These are phyloP conservation scores for Amanita pallidorosea DNA, from an alignment of 768 basidiomycete species.

Conservation along the genomic window DNA sequence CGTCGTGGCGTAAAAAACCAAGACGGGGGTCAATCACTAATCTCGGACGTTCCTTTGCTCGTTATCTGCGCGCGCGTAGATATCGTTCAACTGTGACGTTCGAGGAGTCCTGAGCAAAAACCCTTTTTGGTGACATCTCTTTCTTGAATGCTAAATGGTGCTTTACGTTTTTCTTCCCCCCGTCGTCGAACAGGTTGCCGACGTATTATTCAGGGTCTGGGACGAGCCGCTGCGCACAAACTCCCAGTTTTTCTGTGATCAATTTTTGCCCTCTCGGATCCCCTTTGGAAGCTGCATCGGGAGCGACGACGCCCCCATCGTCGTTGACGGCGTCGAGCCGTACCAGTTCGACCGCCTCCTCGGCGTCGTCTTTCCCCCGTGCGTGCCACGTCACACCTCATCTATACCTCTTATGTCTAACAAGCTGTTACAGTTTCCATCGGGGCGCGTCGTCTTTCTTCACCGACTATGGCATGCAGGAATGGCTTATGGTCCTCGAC, in stretches of 20 bases:
- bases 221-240: neutral
- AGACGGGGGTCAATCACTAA: neutral
- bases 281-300: neutral
- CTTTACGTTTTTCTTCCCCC: neutral
- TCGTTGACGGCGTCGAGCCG: conserved; percentile 5
- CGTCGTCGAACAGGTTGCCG: neutral
- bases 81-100: neutral
- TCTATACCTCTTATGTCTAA: neutral
- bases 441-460: conserved; percentile 18
- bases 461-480: conserved; percentile 4
- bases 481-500: conserved; percentile 2
- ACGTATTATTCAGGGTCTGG: conserved; percentile 1
- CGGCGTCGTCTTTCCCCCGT: conserved; percentile 7
- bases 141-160: conserved; percentile 1
- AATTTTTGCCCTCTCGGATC: neutral
- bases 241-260: neutral
- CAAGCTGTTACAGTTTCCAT: conserved; percentile 17
- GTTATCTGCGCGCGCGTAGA: neutral
- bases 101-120: conserved; percentile 2
- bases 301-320: conserved; percentile 3
- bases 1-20: neutral
- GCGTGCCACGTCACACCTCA: neutral
- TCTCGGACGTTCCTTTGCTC: neutral
- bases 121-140: conserved; percentile 4
- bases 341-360: conserved; percentile 7